These are phyloP conservation scores for Nicotiana tabacum DNA, from an alignment of 257 asterid species.

Conservation along the genomic window DNA sequence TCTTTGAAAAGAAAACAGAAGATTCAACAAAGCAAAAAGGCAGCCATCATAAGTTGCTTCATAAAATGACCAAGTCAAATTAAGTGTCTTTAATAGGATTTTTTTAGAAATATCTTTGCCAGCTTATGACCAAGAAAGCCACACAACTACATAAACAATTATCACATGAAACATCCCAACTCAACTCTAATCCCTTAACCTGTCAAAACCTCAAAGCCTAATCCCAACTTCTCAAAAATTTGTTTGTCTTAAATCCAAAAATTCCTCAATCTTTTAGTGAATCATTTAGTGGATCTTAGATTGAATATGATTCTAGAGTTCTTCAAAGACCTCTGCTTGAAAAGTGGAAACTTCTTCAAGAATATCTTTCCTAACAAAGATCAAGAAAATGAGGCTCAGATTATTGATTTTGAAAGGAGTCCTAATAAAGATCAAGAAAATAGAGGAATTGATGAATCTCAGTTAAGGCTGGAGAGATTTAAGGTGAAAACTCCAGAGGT, in stretches of 20 bases:
- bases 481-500: not conserved
- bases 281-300: not conserved
- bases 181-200: not conserved
- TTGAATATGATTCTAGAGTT: not conserved
- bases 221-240: not conserved
- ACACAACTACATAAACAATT: not conserved
- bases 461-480: not conserved
- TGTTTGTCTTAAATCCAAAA: not conserved
- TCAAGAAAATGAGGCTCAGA: not conserved
- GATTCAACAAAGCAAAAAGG: not conserved
- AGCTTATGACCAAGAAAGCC: not conserved
- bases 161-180: not conserved
- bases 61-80: not conserved
- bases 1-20: not conserved
- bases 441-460: conserved; percentile 8
- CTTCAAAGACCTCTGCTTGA: not conserved
- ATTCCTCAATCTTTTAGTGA: not conserved
- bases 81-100: not conserved
- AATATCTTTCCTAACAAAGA: not conserved
- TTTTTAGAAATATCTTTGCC: not conserved
- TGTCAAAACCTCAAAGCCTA: not conserved
- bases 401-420: not conserved
- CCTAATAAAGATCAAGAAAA: not conserved
- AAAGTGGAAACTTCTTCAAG: not conserved
- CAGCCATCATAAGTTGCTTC: not conserved